Evolutionary conservation across 495 filamentous ascomycete species (phyloP).

Genomic region (Podospora fimiseda): DNA sequence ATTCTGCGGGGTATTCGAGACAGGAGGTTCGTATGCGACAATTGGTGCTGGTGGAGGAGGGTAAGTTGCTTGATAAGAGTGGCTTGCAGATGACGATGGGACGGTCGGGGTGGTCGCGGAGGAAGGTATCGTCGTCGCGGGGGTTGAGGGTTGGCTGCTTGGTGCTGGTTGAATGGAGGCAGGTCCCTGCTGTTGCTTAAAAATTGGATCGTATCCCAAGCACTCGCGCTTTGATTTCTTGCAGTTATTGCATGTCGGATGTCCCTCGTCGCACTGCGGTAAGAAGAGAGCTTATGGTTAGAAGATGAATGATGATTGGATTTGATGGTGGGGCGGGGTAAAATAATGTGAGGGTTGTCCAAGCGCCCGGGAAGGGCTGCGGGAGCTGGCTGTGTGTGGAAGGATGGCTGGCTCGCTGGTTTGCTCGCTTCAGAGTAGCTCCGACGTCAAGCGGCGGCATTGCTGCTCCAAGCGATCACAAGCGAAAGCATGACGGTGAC

Average conservation of each 20-base stretch:
- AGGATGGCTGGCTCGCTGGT: conserved; percentile 14
- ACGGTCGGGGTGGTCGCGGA: conserved; percentile 20
- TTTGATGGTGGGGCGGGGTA: conserved; percentile 3
- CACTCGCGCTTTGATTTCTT: conserved; percentile 98
- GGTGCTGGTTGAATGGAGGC: conserved; percentile 68
- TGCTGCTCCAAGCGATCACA: conserved; percentile 22
- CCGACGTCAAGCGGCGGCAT: conserved; percentile 16
- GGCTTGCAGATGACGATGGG: conserved; percentile 26
- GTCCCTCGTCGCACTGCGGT: conserved; percentile 85
- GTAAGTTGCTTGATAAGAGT: conserved; percentile 25
- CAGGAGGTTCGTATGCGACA: conserved; percentile 29
- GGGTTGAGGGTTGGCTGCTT: conserved; percentile 26
- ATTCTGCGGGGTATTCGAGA: conserved; percentile 48
- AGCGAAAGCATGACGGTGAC: conserved; percentile 19
- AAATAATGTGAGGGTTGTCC: conserved; percentile 7
- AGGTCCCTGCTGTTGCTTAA: conserved; percentile 78
- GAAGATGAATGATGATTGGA: neutral
- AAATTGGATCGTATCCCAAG: conserved; percentile 95
- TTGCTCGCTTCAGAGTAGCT: conserved; percentile 33
- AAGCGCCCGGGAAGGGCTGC: conserved; percentile 1
- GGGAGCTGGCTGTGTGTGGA: conserved; percentile 1
- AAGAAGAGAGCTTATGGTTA: neutral
- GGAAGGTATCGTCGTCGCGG: conserved; percentile 21
- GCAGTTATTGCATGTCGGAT: conserved; percentile 94
- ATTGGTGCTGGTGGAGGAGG: conserved; percentile 19